Base-by-base conservation (phyloP, 2,329 filamentous ascomycete species). In the Zasmidium citrigriseum region DNA sequence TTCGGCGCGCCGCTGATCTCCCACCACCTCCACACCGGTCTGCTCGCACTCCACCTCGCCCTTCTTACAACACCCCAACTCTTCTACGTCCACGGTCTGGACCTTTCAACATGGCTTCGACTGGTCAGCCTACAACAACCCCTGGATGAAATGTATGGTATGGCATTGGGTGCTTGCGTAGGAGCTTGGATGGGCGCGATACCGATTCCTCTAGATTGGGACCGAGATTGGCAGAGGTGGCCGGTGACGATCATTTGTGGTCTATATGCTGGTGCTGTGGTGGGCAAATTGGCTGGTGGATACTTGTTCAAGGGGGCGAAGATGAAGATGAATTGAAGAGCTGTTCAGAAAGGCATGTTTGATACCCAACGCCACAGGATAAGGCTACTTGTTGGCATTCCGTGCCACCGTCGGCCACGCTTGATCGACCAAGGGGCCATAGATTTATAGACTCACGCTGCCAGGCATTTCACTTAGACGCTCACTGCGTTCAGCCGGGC, bases 221-320 rank as follows among this genome's bases (percentile, higher is more conserved):
- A 99, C 74, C 87, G 95, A n/a, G 92, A 96, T 67, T 99, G 95
- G 95, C 95, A 99, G 83, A 90, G 89, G 74, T 99, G 93, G 90
- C 95, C 95, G 0, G 88, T 98, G 49, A 99, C 95, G 0, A 89
- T 99, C 58, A 77, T 98, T 3, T 86, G 85, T 1, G 95, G 95
- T 2, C 82, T 89, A 18, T 98, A 96, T 75, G 76, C 85, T 4
- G 95, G 95, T 1, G 92, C 90, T 74, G 80, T 85, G 1, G 64
- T 90, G 12, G 92, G 92, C 1, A 88, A 89, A 71, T 69, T 85
- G 55, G 64, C 86, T 1, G 79, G 80, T 18, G 86, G 87, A 12
- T 75, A 74, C 25, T 38, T 80, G 58, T 70, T 79, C 34, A 79
- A 76, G 63, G 80, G 80, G 5, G 74, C 70, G 64, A 78, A 48